phyloP scores from a whole-genome alignment of 78 protist genomes.

The Neovahlkampfia damariscottae region DNA sequence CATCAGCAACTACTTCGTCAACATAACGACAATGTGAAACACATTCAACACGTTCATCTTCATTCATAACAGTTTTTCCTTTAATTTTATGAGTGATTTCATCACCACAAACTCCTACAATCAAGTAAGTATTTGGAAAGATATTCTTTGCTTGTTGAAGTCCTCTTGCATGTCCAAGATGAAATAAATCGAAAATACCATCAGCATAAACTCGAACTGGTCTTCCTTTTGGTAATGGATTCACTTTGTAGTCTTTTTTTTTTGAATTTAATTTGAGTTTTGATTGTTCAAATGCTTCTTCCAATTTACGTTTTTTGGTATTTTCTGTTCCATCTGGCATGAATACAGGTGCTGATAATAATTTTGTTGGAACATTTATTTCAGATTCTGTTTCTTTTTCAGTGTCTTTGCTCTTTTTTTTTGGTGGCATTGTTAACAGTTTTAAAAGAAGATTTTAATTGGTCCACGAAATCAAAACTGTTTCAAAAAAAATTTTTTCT shows the following conservation, averaged over 20 bases:
- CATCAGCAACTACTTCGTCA: constrained; percentile 53
- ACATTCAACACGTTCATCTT: constrained; percentile 47
- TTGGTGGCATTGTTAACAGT: too few species aligned
- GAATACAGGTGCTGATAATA: too few species aligned
- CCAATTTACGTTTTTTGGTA: too few species aligned
- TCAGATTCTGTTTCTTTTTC: too few species aligned
- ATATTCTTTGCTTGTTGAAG: constrained; percentile 51
- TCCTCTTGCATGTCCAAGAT: constrained; percentile 52
- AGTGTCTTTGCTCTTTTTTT: too few species aligned
- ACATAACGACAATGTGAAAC: constrained; percentile 60
- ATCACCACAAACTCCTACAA: constrained; percentile 68
- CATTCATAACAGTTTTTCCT: constrained; percentile 51
- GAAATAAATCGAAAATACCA: constrained; percentile 57
- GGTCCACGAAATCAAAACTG: too few species aligned
- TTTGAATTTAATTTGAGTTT: too few species aligned
- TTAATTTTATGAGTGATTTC: constrained; percentile 45
- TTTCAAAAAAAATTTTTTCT: too few species aligned
- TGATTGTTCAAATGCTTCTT: too few species aligned
- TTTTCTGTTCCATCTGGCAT: too few species aligned
- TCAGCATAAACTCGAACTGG: constrained; percentile 46
- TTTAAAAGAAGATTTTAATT: too few species aligned
- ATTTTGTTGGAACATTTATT: too few species aligned
- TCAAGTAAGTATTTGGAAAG: constrained; percentile 38
- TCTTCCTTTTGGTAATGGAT: neutral
- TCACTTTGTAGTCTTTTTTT: neutral